Percentiles rank a stretch among this genome's conserved stretches.
Conservation (phyloP, 345 rosid genomes). For the Populus deltoides region DNA sequence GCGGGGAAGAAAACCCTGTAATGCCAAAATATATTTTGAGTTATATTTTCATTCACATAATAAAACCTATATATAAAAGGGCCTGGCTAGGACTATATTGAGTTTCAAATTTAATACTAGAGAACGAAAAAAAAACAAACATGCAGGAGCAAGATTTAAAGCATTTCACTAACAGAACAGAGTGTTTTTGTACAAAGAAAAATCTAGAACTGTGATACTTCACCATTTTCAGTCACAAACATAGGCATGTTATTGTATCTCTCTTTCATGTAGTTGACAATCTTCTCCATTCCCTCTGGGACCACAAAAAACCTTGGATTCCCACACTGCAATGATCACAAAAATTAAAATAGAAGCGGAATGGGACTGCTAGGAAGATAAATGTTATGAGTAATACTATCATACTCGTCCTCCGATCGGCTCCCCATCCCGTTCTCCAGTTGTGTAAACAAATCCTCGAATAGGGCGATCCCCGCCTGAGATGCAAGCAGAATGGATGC, state of each 20-base stretch:
- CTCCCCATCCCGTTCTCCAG: conserved; percentile 37
- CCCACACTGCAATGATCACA: conserved; percentile 26
- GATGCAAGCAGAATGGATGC: conserved; percentile 40
- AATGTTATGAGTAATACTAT: background rate
- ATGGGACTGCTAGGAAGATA: background rate
- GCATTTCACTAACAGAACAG: too few relatives aligned
- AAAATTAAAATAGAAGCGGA: background rate
- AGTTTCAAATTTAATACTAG: too few relatives aligned
- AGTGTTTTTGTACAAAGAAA: too few relatives aligned
- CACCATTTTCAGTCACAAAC: conserved; percentile 45
- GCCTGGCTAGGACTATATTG: too few relatives aligned
- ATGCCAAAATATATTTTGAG: too few relatives aligned
- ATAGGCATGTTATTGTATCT: conserved; percentile 48
- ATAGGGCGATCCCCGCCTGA: conserved; percentile 31
- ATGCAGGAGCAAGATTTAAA: too few relatives aligned
- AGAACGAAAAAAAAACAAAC: too few relatives aligned
- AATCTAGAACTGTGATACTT: background rate
- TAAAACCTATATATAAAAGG: too few relatives aligned
- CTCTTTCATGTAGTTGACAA: conserved; percentile 27
- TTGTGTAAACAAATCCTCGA: conserved; percentile 35
- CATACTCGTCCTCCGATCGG: conserved; percentile 36
- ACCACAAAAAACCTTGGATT: conserved; percentile 35
- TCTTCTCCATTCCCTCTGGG: conserved; percentile 48
- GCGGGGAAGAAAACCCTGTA: conserved; percentile 32
- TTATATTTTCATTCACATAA: too few relatives aligned